phyloP scores from a whole-genome alignment of 2,329 filamentous ascomycete species.

The Fusarium albosuccineum region DNA sequence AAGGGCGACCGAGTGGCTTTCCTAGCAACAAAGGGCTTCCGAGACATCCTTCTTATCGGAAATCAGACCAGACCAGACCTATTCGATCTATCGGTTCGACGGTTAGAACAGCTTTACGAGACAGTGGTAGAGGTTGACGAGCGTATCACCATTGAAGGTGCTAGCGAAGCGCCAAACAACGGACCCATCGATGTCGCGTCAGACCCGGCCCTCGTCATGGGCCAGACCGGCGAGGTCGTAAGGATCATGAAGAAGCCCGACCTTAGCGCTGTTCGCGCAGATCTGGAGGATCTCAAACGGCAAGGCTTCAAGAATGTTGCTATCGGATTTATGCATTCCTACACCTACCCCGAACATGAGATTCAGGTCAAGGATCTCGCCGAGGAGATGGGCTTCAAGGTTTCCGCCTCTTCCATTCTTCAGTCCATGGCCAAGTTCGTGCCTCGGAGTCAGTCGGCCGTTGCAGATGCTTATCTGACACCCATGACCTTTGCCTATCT shows the following conservation, averaged over 20 bases:
- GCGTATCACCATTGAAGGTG: constrained; percentile 79
- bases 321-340: constrained; percentile 81
- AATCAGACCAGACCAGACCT: constrained; percentile 80
- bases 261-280: constrained; percentile 63
- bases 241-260: constrained; percentile 73
- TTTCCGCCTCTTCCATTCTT: constrained; percentile 53
- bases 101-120: constrained; percentile 77
- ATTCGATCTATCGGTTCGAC: constrained; percentile 77
- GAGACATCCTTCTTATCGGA: constrained; percentile 78
- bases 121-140: constrained; percentile 81
- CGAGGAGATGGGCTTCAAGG: constrained; percentile 57
- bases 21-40: constrained; percentile 79
- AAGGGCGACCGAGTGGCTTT: constrained; percentile 80
- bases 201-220: constrained; percentile 72
- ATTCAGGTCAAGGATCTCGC: constrained; percentile 53
- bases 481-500: constrained; percentile 56
- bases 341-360: constrained; percentile 71
- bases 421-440: constrained; percentile 60
- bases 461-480: constrained; percentile 59
- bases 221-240: constrained; percentile 76
- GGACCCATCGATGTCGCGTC: constrained; percentile 60
- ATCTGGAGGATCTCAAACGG: constrained; percentile 72
- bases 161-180: constrained; percentile 74
- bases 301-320: constrained; percentile 65
- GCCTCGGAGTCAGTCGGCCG: constrained; percentile 58